Conservation (phyloP, 2,329 filamentous ascomycete genomes). For the Dryadomyces sulphureus region DNA sequence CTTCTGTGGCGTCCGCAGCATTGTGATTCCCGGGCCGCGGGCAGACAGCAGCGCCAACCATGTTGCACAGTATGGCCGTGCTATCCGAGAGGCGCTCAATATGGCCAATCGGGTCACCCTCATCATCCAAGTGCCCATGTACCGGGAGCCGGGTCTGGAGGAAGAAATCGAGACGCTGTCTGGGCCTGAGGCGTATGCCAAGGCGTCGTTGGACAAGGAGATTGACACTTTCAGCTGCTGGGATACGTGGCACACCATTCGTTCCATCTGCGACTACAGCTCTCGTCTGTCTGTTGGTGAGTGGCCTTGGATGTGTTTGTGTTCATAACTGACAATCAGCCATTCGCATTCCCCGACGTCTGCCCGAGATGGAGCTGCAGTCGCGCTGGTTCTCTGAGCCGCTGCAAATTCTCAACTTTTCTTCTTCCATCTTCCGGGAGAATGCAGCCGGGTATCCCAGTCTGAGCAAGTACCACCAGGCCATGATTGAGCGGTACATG, state of each 20-base stretch:
- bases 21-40: conserved; percentile 68
- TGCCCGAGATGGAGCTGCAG: conserved; percentile 46
- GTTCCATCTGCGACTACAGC: conserved; percentile 75
- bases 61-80: conserved; percentile 66
- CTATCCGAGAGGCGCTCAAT: conserved; percentile 64
- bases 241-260: conserved; percentile 88
- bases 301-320: conserved; percentile 17
- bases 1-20: conserved; percentile 77
- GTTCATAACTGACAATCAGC: conserved; percentile 21
- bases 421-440: conserved; percentile 36
- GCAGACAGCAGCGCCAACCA: conserved; percentile 33
- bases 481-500: conserved; percentile 47
- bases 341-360: conserved; percentile 39
- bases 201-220: conserved; percentile 26
- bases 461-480: conserved; percentile 46
- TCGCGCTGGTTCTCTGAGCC: conserved; percentile 57
- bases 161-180: conserved; percentile 38
- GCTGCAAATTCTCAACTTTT: conserved; percentile 44
- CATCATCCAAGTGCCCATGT: conserved; percentile 72
- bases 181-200: conserved; percentile 20
- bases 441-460: conserved; percentile 48
- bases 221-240: conserved; percentile 66
- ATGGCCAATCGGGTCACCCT: conserved; percentile 66
- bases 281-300: conserved; percentile 70
- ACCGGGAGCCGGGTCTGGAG: conserved; percentile 51